Base-by-base conservation (phyloP, 495 filamentous ascomycete species). In the Elaphomyces granulatus region DNA sequence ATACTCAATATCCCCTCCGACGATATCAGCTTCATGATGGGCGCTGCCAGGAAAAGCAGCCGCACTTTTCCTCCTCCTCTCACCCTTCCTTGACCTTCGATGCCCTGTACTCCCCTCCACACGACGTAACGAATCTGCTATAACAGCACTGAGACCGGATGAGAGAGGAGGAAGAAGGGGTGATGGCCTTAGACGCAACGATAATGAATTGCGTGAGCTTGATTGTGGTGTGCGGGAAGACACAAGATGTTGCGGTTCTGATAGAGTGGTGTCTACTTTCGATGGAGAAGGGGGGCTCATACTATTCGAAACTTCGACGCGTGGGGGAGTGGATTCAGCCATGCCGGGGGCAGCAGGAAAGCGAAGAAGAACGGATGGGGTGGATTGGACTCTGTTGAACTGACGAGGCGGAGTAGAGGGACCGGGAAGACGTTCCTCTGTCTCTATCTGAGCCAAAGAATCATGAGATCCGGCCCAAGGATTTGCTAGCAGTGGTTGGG, bases 111-210 rank as follows among this genome's bases (percentile, higher is more conserved):
- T 63, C 16, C 51, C 54, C 39, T 68, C 60, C 17, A 71, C 71
- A 8, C 72, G 67, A 19, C 72, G 67, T 3, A 78, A 49, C 15
- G 71, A 69, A 45, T 83, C 78, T 3, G 75, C 77, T 4, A 78
- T 72, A 2, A 78, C 67, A 2, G 68, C 74, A 50, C 63, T 73
- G 39, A 78, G 64, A 15, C 70, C 53, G 10, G 65, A 65, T 0
- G 73, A 76, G 0, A 78, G 55, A 3, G 73, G 67, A 2, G 65
- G 62, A 15, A 68, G 56, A 19, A 70, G 50, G 3, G 66, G 67
- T 15, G 61, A 66, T 12, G 70, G 74, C 0, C 61, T 66, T 40
- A 71, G 61, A 16, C 60, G 58, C 32, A 57, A 44, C 1, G 60
- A 63, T 17, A 64, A 51, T 4, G 64, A 66, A 37, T 59, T 56